Conservation (phyloP, 352 stramenopile genomes). For the Phytophthora lateralis region DNA sequence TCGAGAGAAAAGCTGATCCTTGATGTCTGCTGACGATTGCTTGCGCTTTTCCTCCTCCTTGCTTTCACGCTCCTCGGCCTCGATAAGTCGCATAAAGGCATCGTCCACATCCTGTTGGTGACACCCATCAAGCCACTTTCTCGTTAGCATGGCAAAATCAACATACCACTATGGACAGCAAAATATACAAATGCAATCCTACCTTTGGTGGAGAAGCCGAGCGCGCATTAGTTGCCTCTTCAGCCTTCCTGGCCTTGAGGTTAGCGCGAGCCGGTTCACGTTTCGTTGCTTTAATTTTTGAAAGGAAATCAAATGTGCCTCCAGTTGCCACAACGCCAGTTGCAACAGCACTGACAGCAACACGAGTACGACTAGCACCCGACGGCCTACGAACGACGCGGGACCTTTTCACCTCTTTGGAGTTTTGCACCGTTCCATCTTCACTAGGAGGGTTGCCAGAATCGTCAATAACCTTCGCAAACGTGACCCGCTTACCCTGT, state of each 20-base stretch:
- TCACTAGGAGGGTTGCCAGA: conserved; percentile 29
- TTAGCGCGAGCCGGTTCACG: conserved; percentile 17
- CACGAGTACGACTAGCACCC: conserved; percentile 24
- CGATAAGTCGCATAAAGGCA: conserved; percentile 75
- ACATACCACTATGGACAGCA: not conserved
- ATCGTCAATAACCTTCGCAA: conserved; percentile 49
- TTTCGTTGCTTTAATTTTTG: conserved; percentile 69
- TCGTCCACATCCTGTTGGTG: conserved; percentile 68
- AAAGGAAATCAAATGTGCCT: conserved; percentile 86
- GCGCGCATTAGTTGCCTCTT: conserved; percentile 31
- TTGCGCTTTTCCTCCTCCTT: conserved; percentile 66
- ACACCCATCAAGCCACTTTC: conserved; percentile 1
- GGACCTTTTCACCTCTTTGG: conserved; percentile 38
- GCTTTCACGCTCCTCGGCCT: conserved; percentile 75
- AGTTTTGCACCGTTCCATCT: conserved; percentile 30
- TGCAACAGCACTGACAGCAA: conserved; percentile 39
- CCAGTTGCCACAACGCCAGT: conserved; percentile 78
- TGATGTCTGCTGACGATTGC: conserved; percentile 50
- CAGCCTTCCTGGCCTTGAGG: conserved; percentile 19
- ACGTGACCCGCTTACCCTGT: conserved; percentile 63
- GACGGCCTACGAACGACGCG: conserved; percentile 35
- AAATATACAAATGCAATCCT: not conserved
- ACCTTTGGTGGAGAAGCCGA: conserved; percentile 35
- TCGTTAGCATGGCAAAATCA: conserved; percentile 5
- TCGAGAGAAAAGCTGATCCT: conserved; percentile 61